phyloP scores from a whole-genome alignment of 352 stramenopile species.

The Phytophthora idaei region DNA sequence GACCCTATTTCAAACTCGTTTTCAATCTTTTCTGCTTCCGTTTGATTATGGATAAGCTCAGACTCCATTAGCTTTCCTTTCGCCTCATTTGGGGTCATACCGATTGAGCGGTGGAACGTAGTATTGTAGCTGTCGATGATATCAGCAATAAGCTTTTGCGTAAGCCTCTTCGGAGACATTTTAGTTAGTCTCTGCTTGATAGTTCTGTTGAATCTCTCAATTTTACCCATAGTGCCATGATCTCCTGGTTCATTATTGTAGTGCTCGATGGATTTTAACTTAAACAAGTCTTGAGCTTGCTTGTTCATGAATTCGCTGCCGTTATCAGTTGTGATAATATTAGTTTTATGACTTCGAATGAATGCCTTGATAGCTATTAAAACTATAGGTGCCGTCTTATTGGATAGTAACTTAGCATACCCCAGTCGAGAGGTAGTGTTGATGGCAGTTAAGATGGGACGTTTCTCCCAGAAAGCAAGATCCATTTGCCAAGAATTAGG shows the following conservation, averaged over 20 bases:
- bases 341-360: neutral
- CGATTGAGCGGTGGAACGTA: neutral
- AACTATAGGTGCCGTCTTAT: neutral
- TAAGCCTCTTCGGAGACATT: neutral
- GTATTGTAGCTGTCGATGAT: neutral
- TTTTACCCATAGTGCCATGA: neutral
- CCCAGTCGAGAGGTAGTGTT: neutral
- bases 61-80: too few species aligned
- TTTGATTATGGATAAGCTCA: conserved; percentile 13
- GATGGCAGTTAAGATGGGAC: too few species aligned
- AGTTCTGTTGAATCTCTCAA: neutral
- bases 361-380: neutral
- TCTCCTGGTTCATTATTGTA: neutral
- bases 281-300: neutral
- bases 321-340: neutral
- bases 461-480: neutral
- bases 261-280: neutral
- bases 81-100: neutral
- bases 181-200: neutral
- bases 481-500: neutral
- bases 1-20: neutral
- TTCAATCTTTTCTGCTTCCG: neutral
- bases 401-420: neutral
- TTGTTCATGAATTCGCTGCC: neutral
- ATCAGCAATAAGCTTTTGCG: neutral